These are phyloP conservation scores for Fomitopsis pulvina DNA, from an alignment of 768 basidiomycete genomes.

Conservation along the genomic window DNA sequence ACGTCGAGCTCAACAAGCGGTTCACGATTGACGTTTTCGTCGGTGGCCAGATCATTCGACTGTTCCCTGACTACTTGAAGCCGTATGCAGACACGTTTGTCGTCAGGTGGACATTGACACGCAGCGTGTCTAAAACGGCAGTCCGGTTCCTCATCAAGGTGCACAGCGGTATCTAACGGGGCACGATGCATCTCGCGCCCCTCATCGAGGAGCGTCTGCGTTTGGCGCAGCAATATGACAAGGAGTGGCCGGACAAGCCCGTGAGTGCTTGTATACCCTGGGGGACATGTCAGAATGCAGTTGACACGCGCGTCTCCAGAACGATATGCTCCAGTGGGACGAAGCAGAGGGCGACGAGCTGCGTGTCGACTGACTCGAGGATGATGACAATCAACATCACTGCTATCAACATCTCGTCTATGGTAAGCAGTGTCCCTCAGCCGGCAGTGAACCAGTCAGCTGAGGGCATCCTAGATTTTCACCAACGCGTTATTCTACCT, in stretches of 20 bases:
- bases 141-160: constrained; percentile 8
- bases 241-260: constrained; percentile 12
- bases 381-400: constrained; percentile 36
- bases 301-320: constrained; percentile 19
- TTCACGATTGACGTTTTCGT: constrained; percentile 24
- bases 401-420: constrained; percentile 33
- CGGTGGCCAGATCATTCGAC: constrained; percentile 14
- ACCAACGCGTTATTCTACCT: constrained; percentile 29
- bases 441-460: background rate
- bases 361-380: constrained; percentile 20
- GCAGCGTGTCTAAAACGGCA: constrained; percentile 5
- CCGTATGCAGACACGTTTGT: constrained; percentile 17
- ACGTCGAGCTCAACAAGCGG: constrained; percentile 25
- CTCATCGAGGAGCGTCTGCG: constrained; percentile 8
- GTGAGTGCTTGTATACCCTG: background rate
- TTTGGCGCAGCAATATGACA: constrained; percentile 1
- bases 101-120: background rate
- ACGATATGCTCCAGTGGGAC: constrained; percentile 36
- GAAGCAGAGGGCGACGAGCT: constrained; percentile 19
- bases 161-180: background rate
- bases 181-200: constrained; percentile 5
- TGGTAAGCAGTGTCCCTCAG: constrained; percentile 21
- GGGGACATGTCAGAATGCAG: background rate
- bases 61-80: constrained; percentile 27
- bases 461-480: constrained; percentile 15